A percentile compares a stretch with the other conserved stretches of the same genome.
Evolutionary conservation across 495 filamentous ascomycete genomes (phyloP).

Genomic region (Chlorociboria aeruginascens): DNA sequence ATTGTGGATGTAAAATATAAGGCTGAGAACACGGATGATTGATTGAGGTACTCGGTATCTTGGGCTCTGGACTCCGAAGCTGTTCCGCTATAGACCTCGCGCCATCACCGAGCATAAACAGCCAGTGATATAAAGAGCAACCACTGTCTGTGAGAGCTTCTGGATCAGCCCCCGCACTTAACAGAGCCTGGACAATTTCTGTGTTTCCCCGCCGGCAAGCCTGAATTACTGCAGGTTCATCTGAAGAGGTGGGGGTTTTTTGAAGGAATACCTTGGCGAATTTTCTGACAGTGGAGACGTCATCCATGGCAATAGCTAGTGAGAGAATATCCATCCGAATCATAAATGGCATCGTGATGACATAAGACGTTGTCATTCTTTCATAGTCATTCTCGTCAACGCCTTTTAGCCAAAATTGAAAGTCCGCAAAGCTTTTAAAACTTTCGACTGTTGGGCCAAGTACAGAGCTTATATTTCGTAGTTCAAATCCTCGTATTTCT

Average conservation of each 20-base stretch:
- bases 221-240: slow-evolving; percentile 1
- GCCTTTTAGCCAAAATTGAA: not conserved
- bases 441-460: not conserved
- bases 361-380: not conserved
- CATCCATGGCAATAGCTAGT: not conserved
- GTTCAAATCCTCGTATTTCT: not conserved
- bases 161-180: not conserved
- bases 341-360: slow-evolving; percentile 2
- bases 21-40: slow-evolving; percentile 6
- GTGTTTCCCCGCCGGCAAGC: slow-evolving; percentile 10
- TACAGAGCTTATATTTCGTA: not conserved
- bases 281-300: not conserved
- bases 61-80: not conserved
- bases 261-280: slow-evolving; percentile 1
- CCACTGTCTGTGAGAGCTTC: not conserved
- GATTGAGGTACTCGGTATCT: not conserved
- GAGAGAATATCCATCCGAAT: slow-evolving; percentile 8
- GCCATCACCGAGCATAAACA: slow-evolving; percentile 14
- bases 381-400: not conserved
- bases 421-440: not conserved
- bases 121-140: slow-evolving; percentile 11
- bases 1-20: slow-evolving; percentile 16
- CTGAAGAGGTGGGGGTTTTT: not conserved
- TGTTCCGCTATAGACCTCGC: not conserved
- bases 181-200: slow-evolving; percentile 1